Evolutionary conservation across 164 flowering plant species (phyloP).

Genomic region (Pachysandra terminalis): DNA sequence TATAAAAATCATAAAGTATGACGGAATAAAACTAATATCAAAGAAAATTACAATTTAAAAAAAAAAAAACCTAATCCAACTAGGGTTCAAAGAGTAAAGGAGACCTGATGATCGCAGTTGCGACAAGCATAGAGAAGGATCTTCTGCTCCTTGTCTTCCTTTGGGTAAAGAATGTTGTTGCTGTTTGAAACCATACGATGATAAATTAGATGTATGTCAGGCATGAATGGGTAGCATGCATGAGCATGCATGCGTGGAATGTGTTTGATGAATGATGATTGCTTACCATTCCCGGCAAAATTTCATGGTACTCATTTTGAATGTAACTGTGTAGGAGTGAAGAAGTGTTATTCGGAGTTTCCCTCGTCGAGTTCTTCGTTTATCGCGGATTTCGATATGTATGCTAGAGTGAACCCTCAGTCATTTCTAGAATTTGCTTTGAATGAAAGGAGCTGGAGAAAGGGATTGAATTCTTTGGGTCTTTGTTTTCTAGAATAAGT

Average conservation of each 20-base stretch:
- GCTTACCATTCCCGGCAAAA: slow-evolving; percentile 90
- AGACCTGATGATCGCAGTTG: slow-evolving; percentile 89
- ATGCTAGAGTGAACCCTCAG: too few relatives aligned
- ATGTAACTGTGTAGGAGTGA: neutral
- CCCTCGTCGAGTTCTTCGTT: neutral
- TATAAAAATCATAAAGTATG: neutral
- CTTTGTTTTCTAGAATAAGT: too few relatives aligned
- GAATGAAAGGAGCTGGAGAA: too few relatives aligned
- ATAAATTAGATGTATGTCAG: neutral
- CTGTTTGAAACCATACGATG: slow-evolving; percentile 27
- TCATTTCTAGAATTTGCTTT: too few relatives aligned
- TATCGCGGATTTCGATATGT: too few relatives aligned
- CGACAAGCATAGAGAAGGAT: slow-evolving; percentile 86
- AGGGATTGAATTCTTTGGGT: too few relatives aligned
- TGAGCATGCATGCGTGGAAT: neutral
- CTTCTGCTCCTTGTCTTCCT: slow-evolving; percentile 81
- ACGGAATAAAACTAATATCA: neutral
- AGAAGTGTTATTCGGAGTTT: neutral
- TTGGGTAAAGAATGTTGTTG: slow-evolving; percentile 87
- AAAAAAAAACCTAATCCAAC: neutral
- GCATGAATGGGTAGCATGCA: neutral
- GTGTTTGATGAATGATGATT: neutral
- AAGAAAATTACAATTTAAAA: too few relatives aligned
- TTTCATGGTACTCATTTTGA: slow-evolving; percentile 93
- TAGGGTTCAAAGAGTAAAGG: neutral